Base-by-base conservation (phyloP, 2,329 filamentous ascomycete species). In the Zymoseptoria crescenta region DNA sequence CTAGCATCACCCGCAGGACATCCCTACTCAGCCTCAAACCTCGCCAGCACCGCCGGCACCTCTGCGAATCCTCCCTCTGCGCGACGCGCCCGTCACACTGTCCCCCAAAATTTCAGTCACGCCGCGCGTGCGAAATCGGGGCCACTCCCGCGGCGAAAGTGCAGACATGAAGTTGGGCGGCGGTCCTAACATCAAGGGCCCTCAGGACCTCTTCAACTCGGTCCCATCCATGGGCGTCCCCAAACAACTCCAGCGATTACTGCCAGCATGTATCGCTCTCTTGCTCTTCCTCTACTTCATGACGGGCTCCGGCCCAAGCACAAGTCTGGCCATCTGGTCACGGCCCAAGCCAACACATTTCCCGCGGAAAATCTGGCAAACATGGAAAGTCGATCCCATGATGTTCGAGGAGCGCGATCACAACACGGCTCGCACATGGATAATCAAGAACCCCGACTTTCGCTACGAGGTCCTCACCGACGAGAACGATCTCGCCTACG, bases 291-390 rank as follows among this genome's bases (percentile, higher is more conserved):
- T 82, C 48, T 64, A 82, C 49, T 70, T 82, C 60, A 65, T 82
- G 54, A 60, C 71, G 57, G 28, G 71, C 67, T 54, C 69, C 55
- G 57, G 59, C 27, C 56, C 60, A 19, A 60, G 59, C 48, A 45
- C 59, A 50, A 51, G 56, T 28, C 57, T 65, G 24, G 51, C 51
- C 24, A 52, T 62, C 52, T 61, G 59, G 54, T 52, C 29, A 16
- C 68, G 72, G 52, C 28, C 56, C 29, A 58, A 64, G 60, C 50
- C 61, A 62, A 57, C 59, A 55, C 69, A 56, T 65, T 89, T 85
- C 66, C 87, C 80, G 5, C 79, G 79, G 57, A 90, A 89, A 73
- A 87, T 90, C 64, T 90, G 87, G 87, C 87, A 90, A 72, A 87
- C 84, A 0, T 90, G 87, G 87, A 90, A 89, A 71, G 81, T 86